Evolutionary conservation across 2,329 filamentous ascomycete species (phyloP), one percentile per base, ranked within the genome.

Genomic region (Ceratocystiopsis minuta): DNA sequence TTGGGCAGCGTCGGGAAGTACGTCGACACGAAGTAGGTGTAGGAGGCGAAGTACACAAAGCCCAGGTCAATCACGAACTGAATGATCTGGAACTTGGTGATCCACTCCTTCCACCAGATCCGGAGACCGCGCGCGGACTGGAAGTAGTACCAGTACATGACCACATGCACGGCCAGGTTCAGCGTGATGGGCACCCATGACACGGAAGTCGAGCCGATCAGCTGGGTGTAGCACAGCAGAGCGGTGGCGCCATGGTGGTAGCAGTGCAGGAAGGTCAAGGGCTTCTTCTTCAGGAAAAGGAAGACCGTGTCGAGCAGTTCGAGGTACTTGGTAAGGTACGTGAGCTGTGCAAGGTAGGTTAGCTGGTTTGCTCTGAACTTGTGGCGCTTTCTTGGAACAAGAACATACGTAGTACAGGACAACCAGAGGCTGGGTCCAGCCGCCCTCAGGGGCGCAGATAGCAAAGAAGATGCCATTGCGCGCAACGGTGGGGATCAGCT

Each of bases 71-170:
- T 88, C 60, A 96, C 74, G 66, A 96, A 96, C 62, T 96, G 88
- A 55, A 83, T 76, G 62, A 96, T 96, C 66, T 96, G 88, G 57
- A 95, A 80, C 57, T 87, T 83, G 53, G 88, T 96, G 59, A 96
- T 92, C 80, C 88, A 96, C 67, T 95, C 85, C 80, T 96, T 96
- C 88, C 88, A 96, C 87, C 87, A 95, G 65, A 95, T 90, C 56
- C 79, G 80, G 62, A 96, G 76, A 52, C 90, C 90, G 53, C 88
- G 86, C 43, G 88, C 87, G 57, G 84, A 88, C 72, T 96, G 88
- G 79, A 96, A 96, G 75, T 96, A 96, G 78, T 96, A 96, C 87
- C 87, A 95, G 79, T 96, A 96, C 88, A 96, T 96, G 59, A 95
- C 82, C 45, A 96, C 88, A 66, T 96, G 88, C 43, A 96, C 88